These are phyloP conservation scores for Zoysia pacifica DNA, from an alignment of 176 grass and related monocot genomes.

Conservation along the genomic window DNA sequence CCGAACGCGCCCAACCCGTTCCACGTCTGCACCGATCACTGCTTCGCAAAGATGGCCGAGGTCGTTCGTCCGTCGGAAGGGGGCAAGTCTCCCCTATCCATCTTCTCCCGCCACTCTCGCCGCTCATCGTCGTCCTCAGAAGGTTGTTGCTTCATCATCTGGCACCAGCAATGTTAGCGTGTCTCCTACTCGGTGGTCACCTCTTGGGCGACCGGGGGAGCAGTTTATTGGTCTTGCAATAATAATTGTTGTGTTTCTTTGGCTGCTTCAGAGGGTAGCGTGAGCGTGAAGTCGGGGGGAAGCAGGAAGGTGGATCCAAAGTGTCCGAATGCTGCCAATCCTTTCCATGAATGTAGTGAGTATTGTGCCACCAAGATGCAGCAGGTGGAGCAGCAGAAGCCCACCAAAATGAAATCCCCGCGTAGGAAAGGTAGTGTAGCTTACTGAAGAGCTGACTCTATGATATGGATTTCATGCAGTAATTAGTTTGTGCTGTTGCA, in stretches of 20 bases:
- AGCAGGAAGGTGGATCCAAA: slow-evolving; percentile 56
- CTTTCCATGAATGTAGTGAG: slow-evolving; percentile 73
- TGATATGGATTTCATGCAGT: background rate
- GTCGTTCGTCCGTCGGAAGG: slow-evolving; percentile 45
- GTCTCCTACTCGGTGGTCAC: background rate
- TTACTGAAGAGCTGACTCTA: background rate
- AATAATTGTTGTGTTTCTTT: background rate
- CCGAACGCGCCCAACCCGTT: slow-evolving; percentile 76
- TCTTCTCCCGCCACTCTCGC: slow-evolving; percentile 42
- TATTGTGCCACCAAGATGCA: slow-evolving; percentile 53
- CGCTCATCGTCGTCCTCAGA: slow-evolving; percentile 56
- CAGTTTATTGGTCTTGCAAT: background rate
- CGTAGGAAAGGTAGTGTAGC: slow-evolving; percentile 42
- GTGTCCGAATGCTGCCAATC: slow-evolving; percentile 65
- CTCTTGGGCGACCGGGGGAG: background rate
- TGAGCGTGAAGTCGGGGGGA: slow-evolving; percentile 14
- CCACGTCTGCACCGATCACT: slow-evolving; percentile 75
- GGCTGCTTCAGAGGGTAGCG: slow-evolving; percentile 43
- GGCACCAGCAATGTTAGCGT: background rate
- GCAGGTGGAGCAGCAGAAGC: slow-evolving; percentile 42
- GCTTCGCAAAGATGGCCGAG: slow-evolving; percentile 51
- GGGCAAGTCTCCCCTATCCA: slow-evolving; percentile 43
- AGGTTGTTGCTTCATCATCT: slow-evolving; percentile 38
- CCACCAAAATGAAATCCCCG: background rate
- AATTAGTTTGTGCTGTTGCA: background rate